These are phyloP conservation scores for Polytolypa hystricis DNA, from an alignment of 2,329 filamentous ascomycete genomes.

Conservation along the genomic window DNA sequence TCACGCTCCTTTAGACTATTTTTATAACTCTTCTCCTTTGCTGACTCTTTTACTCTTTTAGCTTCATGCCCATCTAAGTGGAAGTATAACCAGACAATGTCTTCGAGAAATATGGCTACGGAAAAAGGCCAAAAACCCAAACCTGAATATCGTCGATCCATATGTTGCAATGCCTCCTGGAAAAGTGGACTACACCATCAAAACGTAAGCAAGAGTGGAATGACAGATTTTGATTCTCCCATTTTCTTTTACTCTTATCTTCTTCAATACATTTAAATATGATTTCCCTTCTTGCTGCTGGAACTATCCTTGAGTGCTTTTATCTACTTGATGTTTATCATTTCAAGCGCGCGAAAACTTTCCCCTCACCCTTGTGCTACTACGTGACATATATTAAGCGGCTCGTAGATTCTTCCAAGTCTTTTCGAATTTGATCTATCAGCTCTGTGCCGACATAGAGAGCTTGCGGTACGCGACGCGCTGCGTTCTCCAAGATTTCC, in stretches of 20 bases:
- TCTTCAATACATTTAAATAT: neutral
- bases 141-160: constrained; percentile 55
- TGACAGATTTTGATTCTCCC: no score
- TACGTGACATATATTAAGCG: constrained; percentile 2
- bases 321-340: neutral
- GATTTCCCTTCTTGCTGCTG: constrained; percentile 22
- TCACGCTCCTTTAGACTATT: neutral
- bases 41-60: constrained; percentile 22
- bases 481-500: constrained; percentile 56
- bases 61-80: constrained; percentile 72
- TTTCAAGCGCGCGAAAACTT: neutral
- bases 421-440: constrained; percentile 71
- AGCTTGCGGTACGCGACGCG: constrained; percentile 53
- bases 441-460: constrained; percentile 53
- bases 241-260: constrained; percentile 13
- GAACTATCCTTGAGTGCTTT: neutral
- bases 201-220: no score
- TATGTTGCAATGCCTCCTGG: constrained; percentile 55
- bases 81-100: constrained; percentile 61
- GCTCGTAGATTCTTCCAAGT: constrained; percentile 60
- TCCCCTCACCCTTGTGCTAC: neutral
- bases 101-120: constrained; percentile 63
- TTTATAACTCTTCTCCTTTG: neutral
- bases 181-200: constrained; percentile 61
- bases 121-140: constrained; percentile 42